These are phyloP conservation scores for Iris pallida DNA, from an alignment of 116 monocot species.

Conservation along the genomic window DNA sequence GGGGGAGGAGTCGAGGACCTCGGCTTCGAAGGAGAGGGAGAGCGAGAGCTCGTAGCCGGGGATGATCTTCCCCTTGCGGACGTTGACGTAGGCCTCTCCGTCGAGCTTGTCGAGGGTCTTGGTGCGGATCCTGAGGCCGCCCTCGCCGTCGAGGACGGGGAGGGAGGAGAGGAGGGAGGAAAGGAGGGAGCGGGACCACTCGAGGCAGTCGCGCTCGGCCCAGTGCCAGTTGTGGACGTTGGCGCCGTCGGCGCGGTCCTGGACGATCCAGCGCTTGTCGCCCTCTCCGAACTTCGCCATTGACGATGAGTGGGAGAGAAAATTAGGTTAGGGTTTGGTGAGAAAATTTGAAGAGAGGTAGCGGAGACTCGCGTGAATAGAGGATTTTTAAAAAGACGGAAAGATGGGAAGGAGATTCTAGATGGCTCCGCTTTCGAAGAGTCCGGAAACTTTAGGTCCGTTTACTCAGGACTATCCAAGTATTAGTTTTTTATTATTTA, in stretches of 20 bases:
- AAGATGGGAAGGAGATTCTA: too few species aligned
- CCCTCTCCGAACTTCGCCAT: conserved; percentile 98
- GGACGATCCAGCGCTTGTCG: conserved; percentile 97
- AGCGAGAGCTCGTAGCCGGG: conserved; percentile 83
- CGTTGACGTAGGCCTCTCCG: conserved; percentile 92
- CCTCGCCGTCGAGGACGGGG: conserved; percentile 48
- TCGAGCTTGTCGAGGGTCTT: conserved; percentile 63
- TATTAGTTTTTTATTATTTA: too few species aligned
- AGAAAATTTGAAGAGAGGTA: too few species aligned
- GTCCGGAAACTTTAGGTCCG: too few species aligned
- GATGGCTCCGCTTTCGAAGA: too few species aligned
- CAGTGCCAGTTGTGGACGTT: conserved; percentile 98
- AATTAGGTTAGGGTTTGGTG: conserved; percentile 6
- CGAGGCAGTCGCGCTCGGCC: conserved; percentile 85
- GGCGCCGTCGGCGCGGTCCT: conserved; percentile 78
- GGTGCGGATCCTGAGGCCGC: conserved; percentile 46
- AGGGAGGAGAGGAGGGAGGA: conserved; percentile 55
- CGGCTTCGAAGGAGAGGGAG: conserved; percentile 58
- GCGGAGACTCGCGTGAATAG: too few species aligned
- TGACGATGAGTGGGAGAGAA: not conserved
- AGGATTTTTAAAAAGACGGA: too few species aligned
- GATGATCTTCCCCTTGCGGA: conserved; percentile 94
- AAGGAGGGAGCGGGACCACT: conserved; percentile 62
- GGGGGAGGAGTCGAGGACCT: conserved; percentile 12
- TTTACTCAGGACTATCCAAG: too few species aligned